Evolutionary conservation across 2,329 filamentous ascomycete species (phyloP).

Genomic region (Orbilia quercus): DNA sequence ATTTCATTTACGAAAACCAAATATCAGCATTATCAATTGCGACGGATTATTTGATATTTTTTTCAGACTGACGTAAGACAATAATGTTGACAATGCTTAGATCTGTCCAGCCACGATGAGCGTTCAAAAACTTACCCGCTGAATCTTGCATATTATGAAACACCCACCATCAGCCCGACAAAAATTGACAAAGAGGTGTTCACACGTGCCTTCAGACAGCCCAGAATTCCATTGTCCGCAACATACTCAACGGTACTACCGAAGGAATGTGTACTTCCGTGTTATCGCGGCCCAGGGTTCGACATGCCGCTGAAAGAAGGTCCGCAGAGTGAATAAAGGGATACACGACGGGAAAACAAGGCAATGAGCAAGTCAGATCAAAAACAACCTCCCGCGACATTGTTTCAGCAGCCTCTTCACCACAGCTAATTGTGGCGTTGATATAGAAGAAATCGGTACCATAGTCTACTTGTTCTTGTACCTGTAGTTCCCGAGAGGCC

Average conservation of each 20-base stretch:
- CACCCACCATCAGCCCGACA: slow-evolving; percentile 12
- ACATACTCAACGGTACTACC: slow-evolving; percentile 1
- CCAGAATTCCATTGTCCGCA: slow-evolving; percentile 20
- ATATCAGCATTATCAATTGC: neutral
- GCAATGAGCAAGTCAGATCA: neutral
- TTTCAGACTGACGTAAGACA: slow-evolving; percentile 18
- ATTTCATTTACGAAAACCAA: too few relatives aligned
- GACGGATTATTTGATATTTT: neutral
- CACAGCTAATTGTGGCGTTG: neutral
- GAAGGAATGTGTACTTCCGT: slow-evolving; percentile 16
- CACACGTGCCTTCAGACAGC: slow-evolving; percentile 5
- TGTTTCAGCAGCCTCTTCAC: slow-evolving; percentile 38
- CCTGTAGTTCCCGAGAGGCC: slow-evolving; percentile 5
- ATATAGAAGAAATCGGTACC: slow-evolving; percentile 4
- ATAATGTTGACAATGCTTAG: slow-evolving; percentile 17
- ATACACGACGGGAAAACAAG: neutral
- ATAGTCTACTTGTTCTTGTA: slow-evolving; percentile 4
- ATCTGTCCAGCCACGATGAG: neutral
- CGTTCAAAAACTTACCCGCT: neutral
- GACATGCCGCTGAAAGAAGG: slow-evolving; percentile 15
- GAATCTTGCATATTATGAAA: slow-evolving; percentile 54
- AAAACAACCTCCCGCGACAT: slow-evolving; percentile 9
- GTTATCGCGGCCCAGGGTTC: slow-evolving; percentile 12
- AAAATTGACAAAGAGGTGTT: slow-evolving; percentile 7
- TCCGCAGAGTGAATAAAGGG: neutral